Evolutionary conservation across 1,284 basidiomycete genomes (phyloP).

Genomic region (Papiliotrema fonsecae): DNA sequence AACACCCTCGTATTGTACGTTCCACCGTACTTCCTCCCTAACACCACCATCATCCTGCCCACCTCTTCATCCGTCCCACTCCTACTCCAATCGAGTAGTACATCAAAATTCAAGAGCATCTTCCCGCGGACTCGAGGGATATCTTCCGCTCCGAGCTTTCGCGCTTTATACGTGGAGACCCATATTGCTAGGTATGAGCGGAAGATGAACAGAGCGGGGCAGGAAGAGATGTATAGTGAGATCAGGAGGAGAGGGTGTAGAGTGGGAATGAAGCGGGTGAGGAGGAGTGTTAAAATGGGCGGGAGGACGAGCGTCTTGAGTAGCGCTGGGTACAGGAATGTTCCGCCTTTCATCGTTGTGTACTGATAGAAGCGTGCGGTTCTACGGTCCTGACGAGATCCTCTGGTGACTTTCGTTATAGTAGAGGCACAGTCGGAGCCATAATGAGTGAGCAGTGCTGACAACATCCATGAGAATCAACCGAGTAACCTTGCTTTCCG

Average conservation of each 20-base stretch:
- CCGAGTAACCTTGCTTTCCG: too few relatives aligned
- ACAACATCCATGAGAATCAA: too few relatives aligned
- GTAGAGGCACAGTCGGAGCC: too few relatives aligned
- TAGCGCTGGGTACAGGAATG: slow-evolving; percentile 19
- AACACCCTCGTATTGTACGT: slow-evolving; percentile 40
- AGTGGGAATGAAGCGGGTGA: background rate
- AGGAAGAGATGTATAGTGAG: slow-evolving; percentile 10
- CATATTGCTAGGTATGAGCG: background rate
- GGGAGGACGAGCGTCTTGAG: slow-evolving; percentile 22
- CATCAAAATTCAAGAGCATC: slow-evolving; percentile 35
- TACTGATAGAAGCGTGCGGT: background rate
- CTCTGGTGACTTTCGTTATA: too few relatives aligned
- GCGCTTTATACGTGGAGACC: slow-evolving; percentile 6
- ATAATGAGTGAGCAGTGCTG: too few relatives aligned
- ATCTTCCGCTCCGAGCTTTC: slow-evolving; percentile 11
- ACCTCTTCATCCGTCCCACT: slow-evolving; percentile 34
- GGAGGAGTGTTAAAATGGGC: slow-evolving; percentile 2
- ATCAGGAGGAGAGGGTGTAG: background rate
- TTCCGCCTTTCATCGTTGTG: slow-evolving; percentile 15
- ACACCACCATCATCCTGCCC: slow-evolving; percentile 30
- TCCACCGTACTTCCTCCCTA: slow-evolving; percentile 22
- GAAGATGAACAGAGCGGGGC: slow-evolving; percentile 10
- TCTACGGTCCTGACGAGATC: too few relatives aligned
- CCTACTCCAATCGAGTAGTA: slow-evolving; percentile 32
- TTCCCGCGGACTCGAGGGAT: slow-evolving; percentile 27